Percentiles rank a stretch among this genome's conserved stretches.
Evolutionary conservation across 371 early-diverging fungal genomes (phyloP).

Genomic region (Rhizopus microsporus): DNA sequence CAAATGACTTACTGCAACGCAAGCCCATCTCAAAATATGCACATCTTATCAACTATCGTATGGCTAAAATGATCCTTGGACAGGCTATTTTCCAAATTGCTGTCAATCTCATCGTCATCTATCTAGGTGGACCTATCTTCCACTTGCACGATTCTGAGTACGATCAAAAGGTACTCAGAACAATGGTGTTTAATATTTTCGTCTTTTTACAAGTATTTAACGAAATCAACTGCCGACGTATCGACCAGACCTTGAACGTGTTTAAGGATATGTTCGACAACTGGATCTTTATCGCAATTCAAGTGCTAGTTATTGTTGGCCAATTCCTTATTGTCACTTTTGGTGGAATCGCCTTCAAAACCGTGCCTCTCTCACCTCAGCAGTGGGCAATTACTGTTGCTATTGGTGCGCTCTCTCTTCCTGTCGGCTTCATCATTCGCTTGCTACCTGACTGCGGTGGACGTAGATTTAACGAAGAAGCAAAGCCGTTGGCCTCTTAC

Average conservation of each 20-base stretch:
- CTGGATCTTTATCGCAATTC: conserved; percentile 74
- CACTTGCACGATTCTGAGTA: conserved; percentile 46
- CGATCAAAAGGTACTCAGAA: conserved; percentile 60
- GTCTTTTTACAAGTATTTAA: conserved; percentile 96
- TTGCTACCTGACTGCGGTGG: conserved; percentile 70
- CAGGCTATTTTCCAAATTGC: conserved; percentile 85
- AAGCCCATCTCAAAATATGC: conserved; percentile 78
- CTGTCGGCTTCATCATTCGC: conserved; percentile 77
- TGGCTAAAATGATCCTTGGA: conserved; percentile 93
- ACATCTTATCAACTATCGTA: conserved; percentile 81
- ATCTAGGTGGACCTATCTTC: conserved; percentile 67
- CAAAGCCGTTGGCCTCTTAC: conserved; percentile 51
- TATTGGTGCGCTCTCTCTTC: conserved; percentile 83
- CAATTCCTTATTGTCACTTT: conserved; percentile 88
- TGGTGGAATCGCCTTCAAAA: conserved; percentile 90
- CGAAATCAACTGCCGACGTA: conserved; percentile 82
- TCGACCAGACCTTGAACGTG: conserved; percentile 79
- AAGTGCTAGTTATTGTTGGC: conserved; percentile 66
- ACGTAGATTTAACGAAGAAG: conserved; percentile 55
- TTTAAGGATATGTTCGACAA: conserved; percentile 81
- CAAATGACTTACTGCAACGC: conserved; percentile 80
- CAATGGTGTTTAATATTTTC: conserved; percentile 94
- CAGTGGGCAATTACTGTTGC: conserved; percentile 85
- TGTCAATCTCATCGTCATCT: conserved; percentile 63
- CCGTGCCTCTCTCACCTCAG: conserved; percentile 60